Evolutionary conservation across 2,329 filamentous ascomycete genomes (phyloP).

Genomic region (Rugonectria rugulosa): DNA sequence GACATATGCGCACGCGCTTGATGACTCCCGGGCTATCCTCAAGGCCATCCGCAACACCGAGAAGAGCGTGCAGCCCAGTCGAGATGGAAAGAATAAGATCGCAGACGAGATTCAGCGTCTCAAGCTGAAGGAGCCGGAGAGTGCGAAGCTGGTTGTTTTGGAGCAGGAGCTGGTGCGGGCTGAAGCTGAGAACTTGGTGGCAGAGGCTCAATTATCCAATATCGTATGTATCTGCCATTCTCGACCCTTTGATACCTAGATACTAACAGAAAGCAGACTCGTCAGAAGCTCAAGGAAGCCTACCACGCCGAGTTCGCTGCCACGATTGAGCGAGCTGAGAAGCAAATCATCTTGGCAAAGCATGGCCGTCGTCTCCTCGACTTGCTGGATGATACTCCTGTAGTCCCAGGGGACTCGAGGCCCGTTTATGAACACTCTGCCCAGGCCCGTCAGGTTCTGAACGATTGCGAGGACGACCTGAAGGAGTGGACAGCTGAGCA

Average conservation of each 20-base stretch:
- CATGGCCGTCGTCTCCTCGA: slow-evolving; percentile 86
- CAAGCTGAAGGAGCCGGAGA: slow-evolving; percentile 91
- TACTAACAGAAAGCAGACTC: slow-evolving; percentile 63
- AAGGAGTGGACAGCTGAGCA: slow-evolving; percentile 71
- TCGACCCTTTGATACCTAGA: background rate
- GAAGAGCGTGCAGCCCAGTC: slow-evolving; percentile 90
- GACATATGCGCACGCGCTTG: slow-evolving; percentile 81
- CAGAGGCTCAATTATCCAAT: slow-evolving; percentile 95
- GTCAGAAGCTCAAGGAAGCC: slow-evolving; percentile 94
- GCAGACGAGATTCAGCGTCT: slow-evolving; percentile 90
- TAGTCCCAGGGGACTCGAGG: slow-evolving; percentile 84
- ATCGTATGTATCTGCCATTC: slow-evolving; percentile 66
- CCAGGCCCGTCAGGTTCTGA: slow-evolving; percentile 83
- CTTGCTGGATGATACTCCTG: slow-evolving; percentile 86
- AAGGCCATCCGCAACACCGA: slow-evolving; percentile 97
- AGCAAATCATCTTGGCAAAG: slow-evolving; percentile 92
- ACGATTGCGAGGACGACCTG: slow-evolving; percentile 91
- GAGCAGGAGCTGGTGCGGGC: slow-evolving; percentile 97
- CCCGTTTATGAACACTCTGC: slow-evolving; percentile 70
- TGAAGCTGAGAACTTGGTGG: slow-evolving; percentile 94
- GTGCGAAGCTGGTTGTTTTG: slow-evolving; percentile 78
- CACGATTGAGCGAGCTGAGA: slow-evolving; percentile 94
- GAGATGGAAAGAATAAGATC: slow-evolving; percentile 87
- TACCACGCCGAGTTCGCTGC: slow-evolving; percentile 89
- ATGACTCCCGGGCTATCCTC: slow-evolving; percentile 81